Percentiles rank a stretch among this genome's conserved stretches.
Conservation (phyloP, 306 rosid genomes). For the Vicia villosa region DNA sequence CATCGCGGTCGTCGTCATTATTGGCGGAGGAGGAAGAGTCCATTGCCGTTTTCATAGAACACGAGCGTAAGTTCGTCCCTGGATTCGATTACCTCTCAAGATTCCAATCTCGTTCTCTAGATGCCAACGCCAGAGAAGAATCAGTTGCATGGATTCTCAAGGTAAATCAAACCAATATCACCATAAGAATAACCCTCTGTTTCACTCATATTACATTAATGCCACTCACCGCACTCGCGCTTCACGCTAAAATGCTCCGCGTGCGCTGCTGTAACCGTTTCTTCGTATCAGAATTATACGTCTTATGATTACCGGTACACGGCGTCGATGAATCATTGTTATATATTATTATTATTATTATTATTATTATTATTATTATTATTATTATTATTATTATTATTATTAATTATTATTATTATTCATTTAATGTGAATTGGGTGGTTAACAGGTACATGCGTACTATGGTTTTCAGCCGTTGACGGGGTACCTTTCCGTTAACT, state of each 20-base stretch:
- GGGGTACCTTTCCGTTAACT: slow-evolving; percentile 90
- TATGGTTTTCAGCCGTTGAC: slow-evolving; percentile 87
- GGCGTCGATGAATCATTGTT: neutral
- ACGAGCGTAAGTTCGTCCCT: slow-evolving; percentile 75
- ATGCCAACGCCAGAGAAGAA: slow-evolving; percentile 71
- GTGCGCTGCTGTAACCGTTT: slow-evolving; percentile 1
- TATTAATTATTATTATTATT: neutral
- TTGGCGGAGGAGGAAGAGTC: slow-evolving; percentile 54
- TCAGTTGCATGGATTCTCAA: slow-evolving; percentile 98
- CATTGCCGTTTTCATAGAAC: slow-evolving; percentile 74
- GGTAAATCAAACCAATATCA: slow-evolving; percentile 47
- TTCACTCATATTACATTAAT: slow-evolving; percentile 40
- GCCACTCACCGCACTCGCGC: slow-evolving; percentile 35
- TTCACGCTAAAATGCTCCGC: slow-evolving; percentile 27
- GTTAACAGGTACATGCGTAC: slow-evolving; percentile 66
- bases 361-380: neutral
- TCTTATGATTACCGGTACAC: neutral
- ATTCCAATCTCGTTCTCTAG: slow-evolving; percentile 64
- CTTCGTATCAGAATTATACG: neutral
- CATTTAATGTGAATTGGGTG: neutral
- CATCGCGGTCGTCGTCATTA: slow-evolving; percentile 11
- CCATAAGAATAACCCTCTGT: slow-evolving; percentile 31
- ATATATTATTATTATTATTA: neutral
- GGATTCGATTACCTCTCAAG: slow-evolving; percentile 72
- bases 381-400: neutral